A percentile compares a stretch with the other conserved stretches of the same genome.
phyloP scores from a whole-genome alignment of 257 asterid species.

The Solanum chiquidenum region DNA sequence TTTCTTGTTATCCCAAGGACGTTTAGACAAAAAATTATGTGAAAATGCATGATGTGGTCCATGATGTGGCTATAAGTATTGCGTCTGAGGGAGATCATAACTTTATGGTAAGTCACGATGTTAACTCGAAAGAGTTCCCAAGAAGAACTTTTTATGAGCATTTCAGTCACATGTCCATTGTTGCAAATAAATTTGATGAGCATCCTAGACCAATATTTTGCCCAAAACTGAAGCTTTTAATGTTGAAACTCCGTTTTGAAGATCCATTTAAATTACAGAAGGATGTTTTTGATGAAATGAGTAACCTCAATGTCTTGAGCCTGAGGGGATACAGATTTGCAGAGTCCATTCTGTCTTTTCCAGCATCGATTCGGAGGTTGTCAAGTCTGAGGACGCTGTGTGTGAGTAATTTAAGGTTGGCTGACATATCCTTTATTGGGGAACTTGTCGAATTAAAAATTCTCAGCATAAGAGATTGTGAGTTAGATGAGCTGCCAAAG shows the following conservation, averaged over 20 bases:
- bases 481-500: background rate
- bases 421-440: background rate
- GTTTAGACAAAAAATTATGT: no score
- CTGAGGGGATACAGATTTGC: background rate
- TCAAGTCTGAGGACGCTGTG: background rate
- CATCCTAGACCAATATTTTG: background rate
- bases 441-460: background rate
- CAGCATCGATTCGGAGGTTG: background rate
- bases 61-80: no score
- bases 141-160: background rate
- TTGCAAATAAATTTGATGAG: background rate
- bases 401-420: background rate
- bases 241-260: background rate
- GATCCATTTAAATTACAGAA: background rate
- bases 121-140: slow-evolving; percentile 2
- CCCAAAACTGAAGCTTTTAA: background rate
- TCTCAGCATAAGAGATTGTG: background rate
- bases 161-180: background rate
- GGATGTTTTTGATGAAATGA: background rate
- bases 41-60: no score
- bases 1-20: no score
- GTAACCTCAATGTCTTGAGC: background rate
- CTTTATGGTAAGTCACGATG: background rate
- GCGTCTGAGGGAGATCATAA: background rate
- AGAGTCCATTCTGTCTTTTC: background rate